Base-by-base conservation (phyloP, 495 filamentous ascomycete species). In the Neurospora cerealis region DNA sequence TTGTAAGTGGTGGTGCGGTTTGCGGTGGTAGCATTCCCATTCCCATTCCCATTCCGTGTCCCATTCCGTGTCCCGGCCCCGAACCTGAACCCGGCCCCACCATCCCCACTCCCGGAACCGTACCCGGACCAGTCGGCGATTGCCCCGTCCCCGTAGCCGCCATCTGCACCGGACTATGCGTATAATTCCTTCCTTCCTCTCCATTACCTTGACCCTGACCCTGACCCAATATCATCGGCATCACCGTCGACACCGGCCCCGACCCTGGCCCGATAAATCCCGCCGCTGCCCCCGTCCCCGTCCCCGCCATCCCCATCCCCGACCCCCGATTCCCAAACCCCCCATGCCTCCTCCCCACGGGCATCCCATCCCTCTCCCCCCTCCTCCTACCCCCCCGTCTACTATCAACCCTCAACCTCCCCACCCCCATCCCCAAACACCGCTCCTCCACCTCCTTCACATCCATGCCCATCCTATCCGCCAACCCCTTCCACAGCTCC, bases 371-470 rank as follows among this genome's bases (percentile, higher is more conserved):
- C 24, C 24, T 28, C 2, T 85, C 75, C 84, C 54, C 75, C 84
- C 60, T 13, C 11, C 42, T 9, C 3, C 17, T 15, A 3, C 73
- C 62, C 28, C 71, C 62, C 5, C 39, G 8, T 2, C 24, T 60
- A 40, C 60, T 17, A n/a, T 21, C 4, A 32, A 37, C 36, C n/a
- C 32, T 28, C 13, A 4, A 42, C 9, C 37, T 4, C 15, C 39
- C 32, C 28, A 21, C 7, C 8, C 39, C 37, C 40, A 19, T 5
- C 9, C 36, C 38, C 24, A 69, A 19, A 78, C 87, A 92, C 87
- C 92, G 90, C 24, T 83, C 82, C 80, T 94, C 92, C 40, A 94
- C 90, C 39, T 89, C 83, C 28, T 85, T 81, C 91, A 91, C 93
- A 73, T 88, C 89, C 80, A 92, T 88, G 21, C 88, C 90, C 15